A percentile compares a stretch with the other conserved stretches of the same genome.
Conservation (phyloP, 768 basidiomycete species). For the Boletus tomentosulus region DNA sequence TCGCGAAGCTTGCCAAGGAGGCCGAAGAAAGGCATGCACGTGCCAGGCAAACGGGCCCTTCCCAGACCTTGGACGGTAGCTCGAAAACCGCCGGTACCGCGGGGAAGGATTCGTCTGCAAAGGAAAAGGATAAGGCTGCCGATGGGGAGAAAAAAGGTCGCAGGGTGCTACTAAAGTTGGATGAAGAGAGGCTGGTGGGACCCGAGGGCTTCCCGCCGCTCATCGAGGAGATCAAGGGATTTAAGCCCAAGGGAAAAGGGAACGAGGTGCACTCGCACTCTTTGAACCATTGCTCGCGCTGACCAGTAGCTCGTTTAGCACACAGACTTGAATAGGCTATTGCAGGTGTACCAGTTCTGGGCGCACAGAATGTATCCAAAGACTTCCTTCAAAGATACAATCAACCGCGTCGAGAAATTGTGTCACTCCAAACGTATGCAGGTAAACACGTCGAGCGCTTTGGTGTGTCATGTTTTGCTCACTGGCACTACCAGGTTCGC, state of each 20-base stretch:
- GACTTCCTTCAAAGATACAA: constrained; percentile 81
- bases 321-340: constrained; percentile 73
- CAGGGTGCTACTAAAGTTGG: constrained; percentile 50
- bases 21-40: constrained; percentile 47
- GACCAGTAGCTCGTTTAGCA: constrained; percentile 40
- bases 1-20: constrained; percentile 49
- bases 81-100: constrained; percentile 34
- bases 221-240: constrained; percentile 69
- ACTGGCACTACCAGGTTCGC: constrained; percentile 46
- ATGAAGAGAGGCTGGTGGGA: constrained; percentile 72
- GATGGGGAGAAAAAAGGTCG: constrained; percentile 29
- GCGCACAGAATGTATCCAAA: constrained; percentile 90
- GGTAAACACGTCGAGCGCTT: constrained; percentile 41
- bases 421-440: constrained; percentile 85
- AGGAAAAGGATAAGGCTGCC: constrained; percentile 7
- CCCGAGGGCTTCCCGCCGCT: constrained; percentile 76
- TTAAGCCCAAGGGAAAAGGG: constrained; percentile 85
- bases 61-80: constrained; percentile 46
- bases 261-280: constrained; percentile 63
- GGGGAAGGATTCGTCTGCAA: not conserved
- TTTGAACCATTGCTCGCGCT: not conserved
- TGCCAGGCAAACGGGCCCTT: constrained; percentile 30
- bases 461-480: not conserved
- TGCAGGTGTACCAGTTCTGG: constrained; percentile 93
- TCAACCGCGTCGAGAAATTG: constrained; percentile 80